Conservation (phyloP, 352 stramenopile species). For the Elongisporangium prolatum region DNA sequence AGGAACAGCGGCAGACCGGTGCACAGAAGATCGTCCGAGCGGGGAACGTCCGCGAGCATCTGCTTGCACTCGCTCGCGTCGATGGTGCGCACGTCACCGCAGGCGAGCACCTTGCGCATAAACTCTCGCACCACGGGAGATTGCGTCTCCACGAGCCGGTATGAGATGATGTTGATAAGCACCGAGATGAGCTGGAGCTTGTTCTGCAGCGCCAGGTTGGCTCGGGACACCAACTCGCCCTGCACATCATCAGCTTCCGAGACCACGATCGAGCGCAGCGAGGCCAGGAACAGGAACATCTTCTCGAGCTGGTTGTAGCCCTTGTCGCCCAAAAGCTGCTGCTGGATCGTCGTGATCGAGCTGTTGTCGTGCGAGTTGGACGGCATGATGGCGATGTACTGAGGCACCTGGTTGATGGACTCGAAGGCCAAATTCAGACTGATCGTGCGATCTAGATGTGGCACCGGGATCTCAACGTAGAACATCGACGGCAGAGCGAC, state of each 20-base stretch:
- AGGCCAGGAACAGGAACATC: constrained; percentile 80
- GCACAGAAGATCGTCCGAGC: constrained; percentile 56
- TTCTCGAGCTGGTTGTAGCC: constrained; percentile 86
- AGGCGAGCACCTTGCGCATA: constrained; percentile 39
- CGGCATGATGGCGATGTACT: constrained; percentile 78
- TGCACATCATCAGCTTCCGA: constrained; percentile 20
- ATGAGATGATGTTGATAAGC: constrained; percentile 79
- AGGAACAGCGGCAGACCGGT: constrained; percentile 74
- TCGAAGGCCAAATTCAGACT: constrained; percentile 85
- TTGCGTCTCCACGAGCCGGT: constrained; percentile 68
- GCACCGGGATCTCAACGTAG: constrained; percentile 78
- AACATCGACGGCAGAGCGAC: constrained; percentile 73
- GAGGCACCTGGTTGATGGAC: constrained; percentile 65
- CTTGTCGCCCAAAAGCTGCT: constrained; percentile 74
- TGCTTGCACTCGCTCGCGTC: constrained; percentile 35
- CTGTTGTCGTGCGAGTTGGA: constrained; percentile 10
- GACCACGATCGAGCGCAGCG: constrained; percentile 73
- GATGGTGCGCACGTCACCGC: constrained; percentile 14
- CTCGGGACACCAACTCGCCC: constrained; percentile 24
- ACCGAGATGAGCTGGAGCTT: constrained; percentile 80
- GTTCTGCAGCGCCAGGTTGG: constrained; percentile 78
- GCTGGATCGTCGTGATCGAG: constrained; percentile 46
- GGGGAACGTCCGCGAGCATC: constrained; percentile 43
- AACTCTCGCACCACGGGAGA: constrained; percentile 44
- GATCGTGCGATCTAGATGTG: constrained; percentile 57